Conservation (phyloP, 2,329 filamentous ascomycete genomes). For the Botrytis squamosa region DNA sequence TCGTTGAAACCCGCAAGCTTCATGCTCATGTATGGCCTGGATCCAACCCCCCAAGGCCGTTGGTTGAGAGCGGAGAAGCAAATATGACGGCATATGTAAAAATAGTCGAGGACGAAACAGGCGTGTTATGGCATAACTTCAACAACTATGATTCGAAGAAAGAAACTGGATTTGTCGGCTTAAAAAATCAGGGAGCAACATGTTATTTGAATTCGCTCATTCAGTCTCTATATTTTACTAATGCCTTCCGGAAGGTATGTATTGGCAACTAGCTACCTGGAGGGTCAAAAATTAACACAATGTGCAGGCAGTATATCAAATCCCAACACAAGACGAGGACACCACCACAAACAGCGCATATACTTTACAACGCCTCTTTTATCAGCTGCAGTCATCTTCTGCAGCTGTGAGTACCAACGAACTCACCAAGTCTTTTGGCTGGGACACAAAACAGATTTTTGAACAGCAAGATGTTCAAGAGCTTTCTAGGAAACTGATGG, state of each 20-base stretch:
- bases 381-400: conserved; percentile 85
- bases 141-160: conserved; percentile 98
- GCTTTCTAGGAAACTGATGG: conserved; percentile 93
- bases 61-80: conserved; percentile 73
- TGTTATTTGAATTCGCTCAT: conserved; percentile 84
- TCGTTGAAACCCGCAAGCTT: conserved; percentile 82
- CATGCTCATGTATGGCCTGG: conserved; percentile 78
- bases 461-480: conserved; percentile 99
- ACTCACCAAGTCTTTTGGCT: conserved; percentile 93
- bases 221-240: conserved; percentile 83
- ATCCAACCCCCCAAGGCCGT: conserved; percentile 53
- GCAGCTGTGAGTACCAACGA: conserved; percentile 86
- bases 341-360: conserved; percentile 86
- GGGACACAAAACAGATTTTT: conserved; percentile 97
- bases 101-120: conserved; percentile 82
- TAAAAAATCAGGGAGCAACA: conserved; percentile 94
- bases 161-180: conserved; percentile 92
- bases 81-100: conserved; percentile 83
- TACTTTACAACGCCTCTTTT: conserved; percentile 89
- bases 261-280: not conserved
- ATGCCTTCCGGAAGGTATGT: conserved; percentile 83
- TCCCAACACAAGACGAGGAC: conserved; percentile 84
- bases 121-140: conserved; percentile 89
- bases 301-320: conserved; percentile 84
- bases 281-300: conserved; percentile 22